Base-by-base conservation (phyloP, 2,329 filamentous ascomycete species). In the Talaromyces sp. region DNA sequence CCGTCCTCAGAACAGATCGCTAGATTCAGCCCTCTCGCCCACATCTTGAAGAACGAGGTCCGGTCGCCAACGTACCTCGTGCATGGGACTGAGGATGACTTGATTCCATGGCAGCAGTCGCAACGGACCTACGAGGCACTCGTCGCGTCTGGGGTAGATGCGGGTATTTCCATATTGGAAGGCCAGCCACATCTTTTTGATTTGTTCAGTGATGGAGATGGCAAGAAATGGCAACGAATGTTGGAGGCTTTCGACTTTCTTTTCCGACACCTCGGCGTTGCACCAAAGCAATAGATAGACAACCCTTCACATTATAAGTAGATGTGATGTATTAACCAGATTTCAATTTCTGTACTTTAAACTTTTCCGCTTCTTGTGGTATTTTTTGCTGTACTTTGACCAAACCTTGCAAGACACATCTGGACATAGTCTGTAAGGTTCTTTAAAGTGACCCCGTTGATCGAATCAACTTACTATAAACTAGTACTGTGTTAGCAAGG, bases 31-130 rank as follows among this genome's bases (percentile, higher is more conserved):
- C 69, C 69, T 5, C 44, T 65, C 7, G 64, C 67, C 2, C 69
- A 70, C 44, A 63, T 70, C 39, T 42, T 35, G 14, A 8, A 21
- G 2, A 67, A 67, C 0, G 28, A 23, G 2, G 67, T 68, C 54
- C 23, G 40, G 0, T 62, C 64, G 18, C 69, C 69, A 0, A 71
- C 69, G 5, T 70, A 65, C 31, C 52, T 70, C 0, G 64, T 70
- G 14, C 67, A 69, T 31, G 67, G 67, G 14, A 63, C 50, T 2
- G 42, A 55, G 11, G 69, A 70, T 50, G 68, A 70, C 42, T 37
- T 68, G 35, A 66, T 69, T 37, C 68, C 67, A 6, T 60, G 21
- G 23, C 18, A 37, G 12, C 42, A 52, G 31, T 25, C 28, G 3
- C 18, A 50, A 33, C 33, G 31, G 42, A 60, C 58, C 2, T 21